phyloP scores from a whole-genome alignment of 345 rosid genomes.

The Syzygium aromaticum region DNA sequence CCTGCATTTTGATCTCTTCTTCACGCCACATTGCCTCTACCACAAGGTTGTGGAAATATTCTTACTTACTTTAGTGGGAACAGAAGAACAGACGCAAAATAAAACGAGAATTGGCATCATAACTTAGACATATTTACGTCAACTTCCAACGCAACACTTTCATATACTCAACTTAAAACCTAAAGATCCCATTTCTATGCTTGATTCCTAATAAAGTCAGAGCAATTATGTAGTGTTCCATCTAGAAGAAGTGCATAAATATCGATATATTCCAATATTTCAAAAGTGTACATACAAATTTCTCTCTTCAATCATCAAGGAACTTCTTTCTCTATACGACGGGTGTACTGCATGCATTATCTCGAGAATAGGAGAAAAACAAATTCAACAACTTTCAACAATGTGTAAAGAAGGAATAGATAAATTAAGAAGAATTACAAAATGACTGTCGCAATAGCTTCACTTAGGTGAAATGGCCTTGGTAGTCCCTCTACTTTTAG shows the following conservation, averaged over 20 bases:
- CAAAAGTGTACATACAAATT: accelerated
- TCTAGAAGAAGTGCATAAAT: neutral
- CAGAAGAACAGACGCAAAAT: neutral
- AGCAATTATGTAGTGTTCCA: neutral
- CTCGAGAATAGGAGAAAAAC: neutral
- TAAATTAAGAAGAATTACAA: neutral
- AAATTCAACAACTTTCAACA: neutral
- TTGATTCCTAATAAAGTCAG: neutral
- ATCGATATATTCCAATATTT: neutral
- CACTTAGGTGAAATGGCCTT: neutral
- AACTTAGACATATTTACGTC: neutral
- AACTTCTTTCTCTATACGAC: neutral
- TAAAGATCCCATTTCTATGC: neutral
- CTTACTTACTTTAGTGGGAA: neutral
- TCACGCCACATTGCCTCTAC: neutral
- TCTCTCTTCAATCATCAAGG: neutral
- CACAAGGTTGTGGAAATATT: neutral
- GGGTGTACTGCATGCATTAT: neutral
- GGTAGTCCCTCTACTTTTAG: neutral
- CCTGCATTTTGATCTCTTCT: neutral
- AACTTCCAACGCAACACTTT: neutral
- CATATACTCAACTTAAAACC: neutral
- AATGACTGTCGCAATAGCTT: neutral
- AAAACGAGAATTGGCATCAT: neutral
- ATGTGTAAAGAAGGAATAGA: neutral